Conservation (phyloP, 352 stramenopile genomes). For the Phytophthora crassamura region DNA sequence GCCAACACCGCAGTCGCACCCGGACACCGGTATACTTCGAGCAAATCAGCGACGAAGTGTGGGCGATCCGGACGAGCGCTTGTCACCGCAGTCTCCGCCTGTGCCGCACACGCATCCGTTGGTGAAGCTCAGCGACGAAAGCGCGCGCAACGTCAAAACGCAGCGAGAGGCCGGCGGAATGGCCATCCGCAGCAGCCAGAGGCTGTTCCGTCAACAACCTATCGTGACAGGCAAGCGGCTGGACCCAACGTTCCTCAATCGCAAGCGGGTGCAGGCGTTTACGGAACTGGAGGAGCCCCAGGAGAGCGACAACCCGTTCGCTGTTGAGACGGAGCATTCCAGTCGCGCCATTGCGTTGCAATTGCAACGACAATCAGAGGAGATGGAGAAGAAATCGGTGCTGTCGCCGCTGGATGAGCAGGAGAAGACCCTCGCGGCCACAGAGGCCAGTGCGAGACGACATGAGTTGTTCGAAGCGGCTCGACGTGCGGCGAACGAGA, state of each 20-base stretch:
- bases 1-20: constrained; percentile 45
- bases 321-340: constrained; percentile 45
- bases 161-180: constrained; percentile 20
- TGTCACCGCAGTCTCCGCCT: constrained; percentile 46
- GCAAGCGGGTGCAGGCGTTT: constrained; percentile 47
- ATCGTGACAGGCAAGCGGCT: constrained; percentile 43
- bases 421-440: constrained; percentile 54
- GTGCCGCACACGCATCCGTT: constrained; percentile 66
- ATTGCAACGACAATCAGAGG: constrained; percentile 24
- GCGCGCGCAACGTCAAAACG: constrained; percentile 33
- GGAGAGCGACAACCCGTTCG: constrained; percentile 23
- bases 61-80: constrained; percentile 37
- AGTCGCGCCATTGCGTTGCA: constrained; percentile 53
- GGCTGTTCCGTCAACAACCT: constrained; percentile 1
- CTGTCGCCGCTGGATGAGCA: constrained; percentile 38
- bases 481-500: constrained; percentile 18
- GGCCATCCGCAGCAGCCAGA: constrained; percentile 27
- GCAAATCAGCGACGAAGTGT: not conserved
- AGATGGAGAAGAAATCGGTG: constrained; percentile 14
- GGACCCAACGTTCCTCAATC: constrained; percentile 65
- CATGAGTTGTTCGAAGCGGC: constrained; percentile 26
- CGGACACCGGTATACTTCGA: constrained; percentile 16
- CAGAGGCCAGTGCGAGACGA: constrained; percentile 52
- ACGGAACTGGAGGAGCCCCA: constrained; percentile 20
- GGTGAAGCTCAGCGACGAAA: constrained; percentile 35